Conservation (phyloP, 225 moss, liverwort and hornwort genomes). For the Sphagnum contortum region DNA sequence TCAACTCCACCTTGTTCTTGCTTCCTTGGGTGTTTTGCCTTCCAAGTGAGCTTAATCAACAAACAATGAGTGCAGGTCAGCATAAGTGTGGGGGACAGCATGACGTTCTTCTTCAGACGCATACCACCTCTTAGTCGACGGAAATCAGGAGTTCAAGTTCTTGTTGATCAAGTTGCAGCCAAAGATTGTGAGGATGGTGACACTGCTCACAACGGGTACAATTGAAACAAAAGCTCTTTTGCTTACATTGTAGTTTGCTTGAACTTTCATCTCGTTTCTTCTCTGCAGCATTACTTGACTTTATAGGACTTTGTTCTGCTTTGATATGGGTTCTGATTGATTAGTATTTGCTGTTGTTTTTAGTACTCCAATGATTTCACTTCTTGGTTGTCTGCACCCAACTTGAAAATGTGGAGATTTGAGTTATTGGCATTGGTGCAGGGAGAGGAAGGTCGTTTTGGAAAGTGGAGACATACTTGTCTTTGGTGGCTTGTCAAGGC, state of each 20-base stretch:
- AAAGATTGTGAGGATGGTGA: constrained; percentile 67
- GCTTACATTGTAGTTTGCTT: no score
- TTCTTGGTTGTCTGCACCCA: no score
- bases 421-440: constrained; percentile 13
- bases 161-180: constrained; percentile 56
- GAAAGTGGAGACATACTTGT: constrained; percentile 78
- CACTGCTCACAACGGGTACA: constrained; percentile 56
- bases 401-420: background rate
- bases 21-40: no score
- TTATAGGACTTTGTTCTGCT: no score
- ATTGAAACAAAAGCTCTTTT: no score
- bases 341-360: no score
- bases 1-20: no score
- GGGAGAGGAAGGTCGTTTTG: constrained; percentile 56
- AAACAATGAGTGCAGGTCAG: constrained; percentile 50
- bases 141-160: constrained; percentile 56
- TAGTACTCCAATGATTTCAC: no score
- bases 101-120: constrained; percentile 84
- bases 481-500: constrained; percentile 78
- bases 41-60: no score
- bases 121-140: constrained; percentile 76
- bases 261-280: no score
- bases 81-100: constrained; percentile 82
- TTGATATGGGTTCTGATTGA: no score
- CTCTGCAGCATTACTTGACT: no score